These are phyloP conservation scores for Cydonia oblonga DNA, from an alignment of 331 rosid species.

Conservation along the genomic window DNA sequence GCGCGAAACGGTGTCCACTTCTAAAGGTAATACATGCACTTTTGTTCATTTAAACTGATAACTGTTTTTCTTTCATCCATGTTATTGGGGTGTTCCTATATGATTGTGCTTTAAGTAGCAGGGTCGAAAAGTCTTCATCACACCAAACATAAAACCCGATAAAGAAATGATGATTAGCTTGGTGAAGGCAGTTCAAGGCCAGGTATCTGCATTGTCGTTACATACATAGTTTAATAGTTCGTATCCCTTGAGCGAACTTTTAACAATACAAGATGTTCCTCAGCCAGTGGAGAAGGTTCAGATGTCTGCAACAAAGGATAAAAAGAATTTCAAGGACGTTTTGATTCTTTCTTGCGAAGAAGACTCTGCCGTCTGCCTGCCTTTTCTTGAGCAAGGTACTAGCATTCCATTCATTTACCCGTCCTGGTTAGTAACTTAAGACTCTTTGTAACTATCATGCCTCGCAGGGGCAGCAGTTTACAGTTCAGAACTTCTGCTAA, in stretches of 20 bases:
- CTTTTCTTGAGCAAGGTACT: conserved; percentile 45
- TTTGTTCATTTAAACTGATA: conserved; percentile 2
- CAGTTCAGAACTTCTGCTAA: conserved; percentile 51
- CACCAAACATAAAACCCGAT: conserved; percentile 53
- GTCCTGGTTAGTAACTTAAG: neutral
- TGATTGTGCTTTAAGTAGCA: conserved; percentile 25
- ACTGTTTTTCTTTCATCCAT: neutral
- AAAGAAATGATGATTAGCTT: conserved; percentile 39
- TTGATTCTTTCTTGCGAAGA: conserved; percentile 61
- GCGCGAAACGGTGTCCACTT: conserved; percentile 50
- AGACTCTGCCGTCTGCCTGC: conserved; percentile 38
- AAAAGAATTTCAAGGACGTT: conserved; percentile 23
- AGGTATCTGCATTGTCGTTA: conserved; percentile 25
- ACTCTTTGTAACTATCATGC: neutral
- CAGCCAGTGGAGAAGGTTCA: conserved; percentile 52
- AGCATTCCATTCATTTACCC: neutral
- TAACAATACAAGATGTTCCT: conserved; percentile 5
- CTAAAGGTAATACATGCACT: conserved; percentile 33
- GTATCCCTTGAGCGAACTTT: neutral
- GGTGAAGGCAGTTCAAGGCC: conserved; percentile 53
- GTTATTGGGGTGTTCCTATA: neutral
- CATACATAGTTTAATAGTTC: neutral
- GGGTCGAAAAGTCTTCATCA: conserved; percentile 43
- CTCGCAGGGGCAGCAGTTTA: conserved; percentile 44
- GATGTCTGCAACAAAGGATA: conserved; percentile 21